Percentiles rank a stretch among this genome's conserved stretches.
These are phyloP conservation scores for Lodderomyces metapsilosis DNA, from an alignment of 1,139 yeast genomes.

Conservation along the genomic window DNA sequence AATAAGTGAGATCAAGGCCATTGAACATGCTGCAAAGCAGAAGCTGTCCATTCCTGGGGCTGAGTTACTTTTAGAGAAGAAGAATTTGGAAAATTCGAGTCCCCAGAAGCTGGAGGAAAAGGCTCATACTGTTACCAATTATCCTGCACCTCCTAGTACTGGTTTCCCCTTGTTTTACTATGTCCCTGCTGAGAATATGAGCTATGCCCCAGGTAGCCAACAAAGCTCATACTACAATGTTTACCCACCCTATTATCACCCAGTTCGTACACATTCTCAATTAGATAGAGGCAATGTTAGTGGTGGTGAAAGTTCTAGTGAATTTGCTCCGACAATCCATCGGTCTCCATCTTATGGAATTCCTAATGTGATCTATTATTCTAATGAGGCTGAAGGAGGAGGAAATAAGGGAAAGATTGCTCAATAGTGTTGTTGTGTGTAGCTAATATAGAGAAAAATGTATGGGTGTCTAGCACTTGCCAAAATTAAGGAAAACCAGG, in stretches of 20 bases:
- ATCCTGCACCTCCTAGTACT: conserved; percentile 7
- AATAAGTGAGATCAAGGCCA: conserved; percentile 1
- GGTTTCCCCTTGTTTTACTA: conserved; percentile 23
- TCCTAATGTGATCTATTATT: conserved; percentile 15
- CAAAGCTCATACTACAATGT: conserved; percentile 18
- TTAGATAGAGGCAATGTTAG: conserved; percentile 1
- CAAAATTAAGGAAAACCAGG: not conserved
- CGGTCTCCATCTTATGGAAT: conserved; percentile 11
- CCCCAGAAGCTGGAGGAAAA: not conserved
- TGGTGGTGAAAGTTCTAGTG: conserved; percentile 1
- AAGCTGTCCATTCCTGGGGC: not conserved
- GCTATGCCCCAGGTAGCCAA: conserved; percentile 8
- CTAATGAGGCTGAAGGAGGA: conserved; percentile 9
- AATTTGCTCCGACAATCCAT: conserved; percentile 3
- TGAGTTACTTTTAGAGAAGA: not conserved
- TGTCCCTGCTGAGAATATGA: conserved; percentile 18
- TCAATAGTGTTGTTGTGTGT: not conserved
- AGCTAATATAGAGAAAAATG: not conserved
- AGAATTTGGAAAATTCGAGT: not conserved
- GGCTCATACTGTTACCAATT: not conserved
- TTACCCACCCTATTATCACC: conserved; percentile 17
- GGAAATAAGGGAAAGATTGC: conserved; percentile 9
- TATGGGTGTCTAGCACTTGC: conserved; percentile 3
- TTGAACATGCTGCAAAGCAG: not conserved
- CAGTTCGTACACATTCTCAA: conserved; percentile 4